These are phyloP conservation scores for Mycothermus thermophilus DNA, from an alignment of 495 filamentous ascomycete species.

Conservation along the genomic window DNA sequence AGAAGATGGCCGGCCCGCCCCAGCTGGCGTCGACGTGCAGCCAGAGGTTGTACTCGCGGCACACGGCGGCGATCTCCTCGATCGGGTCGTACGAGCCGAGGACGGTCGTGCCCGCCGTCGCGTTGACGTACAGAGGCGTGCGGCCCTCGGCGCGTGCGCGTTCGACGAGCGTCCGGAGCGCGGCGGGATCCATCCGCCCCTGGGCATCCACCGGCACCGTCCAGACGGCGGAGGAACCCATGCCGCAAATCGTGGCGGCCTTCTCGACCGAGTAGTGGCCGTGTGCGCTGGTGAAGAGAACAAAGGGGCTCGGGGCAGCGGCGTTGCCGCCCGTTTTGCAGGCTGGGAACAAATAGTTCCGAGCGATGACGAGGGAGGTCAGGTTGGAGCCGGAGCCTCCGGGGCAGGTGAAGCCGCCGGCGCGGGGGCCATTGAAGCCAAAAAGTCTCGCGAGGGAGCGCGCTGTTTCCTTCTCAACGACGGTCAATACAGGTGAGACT, in stretches of 20 bases:
- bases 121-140: conserved; percentile 89
- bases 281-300: conserved; percentile 79
- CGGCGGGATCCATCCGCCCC: conserved; percentile 56
- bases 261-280: conserved; percentile 95
- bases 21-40: conserved; percentile 83
- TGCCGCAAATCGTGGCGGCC: conserved; percentile 71
- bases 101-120: conserved; percentile 89
- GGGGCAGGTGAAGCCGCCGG: conserved; percentile 77
- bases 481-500: conserved; percentile 74
- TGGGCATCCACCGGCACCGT: conserved; percentile 56
- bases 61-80: conserved; percentile 53
- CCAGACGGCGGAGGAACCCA: conserved; percentile 61
- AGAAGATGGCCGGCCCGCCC: conserved; percentile 80
- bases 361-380: conserved; percentile 76
- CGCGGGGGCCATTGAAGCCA: conserved; percentile 54
- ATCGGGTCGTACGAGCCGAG: conserved; percentile 83
- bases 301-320: conserved; percentile 41
- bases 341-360: conserved; percentile 67
- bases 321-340: conserved; percentile 61
- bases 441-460: conserved; percentile 58
- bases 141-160: conserved; percentile 46
- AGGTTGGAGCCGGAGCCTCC: conserved; percentile 79
- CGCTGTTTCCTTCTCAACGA: conserved; percentile 72
- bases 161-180: conserved; percentile 46
- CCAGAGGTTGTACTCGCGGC: conserved; percentile 62